Conservation (phyloP, 176 grass and related monocot genomes). For the Rhynchospora tenuis region DNA sequence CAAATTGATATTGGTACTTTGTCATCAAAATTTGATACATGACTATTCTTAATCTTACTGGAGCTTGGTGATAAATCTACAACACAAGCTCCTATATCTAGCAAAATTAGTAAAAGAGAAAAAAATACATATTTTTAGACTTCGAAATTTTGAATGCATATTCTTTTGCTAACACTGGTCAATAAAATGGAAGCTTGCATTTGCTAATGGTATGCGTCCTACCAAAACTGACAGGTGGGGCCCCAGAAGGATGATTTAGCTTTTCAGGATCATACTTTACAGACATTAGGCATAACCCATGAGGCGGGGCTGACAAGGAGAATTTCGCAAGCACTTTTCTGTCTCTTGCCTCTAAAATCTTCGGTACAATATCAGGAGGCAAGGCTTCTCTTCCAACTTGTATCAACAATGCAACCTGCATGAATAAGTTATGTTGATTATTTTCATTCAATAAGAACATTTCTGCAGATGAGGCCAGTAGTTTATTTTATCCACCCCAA, state of each 20-base stretch:
- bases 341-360: conserved; percentile 53
- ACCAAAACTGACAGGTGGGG: conserved; percentile 66
- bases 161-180: conserved; percentile 8
- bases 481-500: background rate
- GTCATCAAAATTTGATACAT: background rate
- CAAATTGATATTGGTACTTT: too few relatives aligned
- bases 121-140: background rate
- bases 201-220: conserved; percentile 60
- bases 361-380: conserved; percentile 55
- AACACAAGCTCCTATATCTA: background rate
- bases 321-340: conserved; percentile 80
- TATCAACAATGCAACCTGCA: conserved; percentile 80
- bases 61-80: background rate
- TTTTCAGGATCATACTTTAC: conserved; percentile 74
- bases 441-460: background rate
- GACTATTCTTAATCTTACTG: background rate
- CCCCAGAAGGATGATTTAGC: conserved; percentile 55
- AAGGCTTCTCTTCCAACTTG: conserved; percentile 82
- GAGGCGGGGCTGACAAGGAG: conserved; percentile 61
- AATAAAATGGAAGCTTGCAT: conserved; percentile 90
- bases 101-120: background rate
- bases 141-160: background rate
- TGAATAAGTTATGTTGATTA: background rate
- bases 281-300: conserved; percentile 79
- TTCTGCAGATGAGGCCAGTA: background rate